phyloP scores from a whole-genome alignment of 306 rosid genomes.

The Ziziphus jujuba region DNA sequence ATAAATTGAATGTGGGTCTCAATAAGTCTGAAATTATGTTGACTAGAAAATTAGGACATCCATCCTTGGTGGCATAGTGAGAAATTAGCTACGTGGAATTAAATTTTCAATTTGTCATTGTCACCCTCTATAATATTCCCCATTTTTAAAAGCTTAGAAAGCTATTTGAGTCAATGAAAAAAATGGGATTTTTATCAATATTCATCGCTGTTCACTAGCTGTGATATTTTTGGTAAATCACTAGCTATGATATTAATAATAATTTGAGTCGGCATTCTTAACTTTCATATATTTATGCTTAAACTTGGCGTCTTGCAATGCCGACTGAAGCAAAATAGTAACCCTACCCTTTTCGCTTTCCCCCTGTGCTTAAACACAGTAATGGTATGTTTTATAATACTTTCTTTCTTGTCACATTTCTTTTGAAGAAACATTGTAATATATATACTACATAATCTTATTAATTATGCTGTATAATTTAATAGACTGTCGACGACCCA shows the following conservation, averaged over 20 bases:
- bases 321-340: background rate
- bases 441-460: background rate
- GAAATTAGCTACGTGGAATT: too few species aligned
- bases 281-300: background rate
- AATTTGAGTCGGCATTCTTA: background rate
- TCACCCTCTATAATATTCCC: too few species aligned
- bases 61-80: too few species aligned
- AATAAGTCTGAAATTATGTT: too few species aligned
- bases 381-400: background rate
- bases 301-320: background rate
- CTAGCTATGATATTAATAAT: background rate
- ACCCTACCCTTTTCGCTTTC: background rate
- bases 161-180: too few species aligned
- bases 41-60: too few species aligned
- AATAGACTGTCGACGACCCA: too few species aligned
- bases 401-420: slow-evolving; percentile 3
- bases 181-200: background rate
- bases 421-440: background rate
- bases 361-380: background rate
- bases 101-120: too few species aligned
- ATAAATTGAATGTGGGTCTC: too few species aligned
- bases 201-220: background rate
- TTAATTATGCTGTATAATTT: too few species aligned
- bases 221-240: background rate
- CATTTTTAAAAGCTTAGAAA: too few species aligned